A percentile compares a stretch with the other conserved stretches of the same genome.
These are phyloP conservation scores for Mangifera indica DNA, from an alignment of 345 rosid genomes.

Conservation along the genomic window DNA sequence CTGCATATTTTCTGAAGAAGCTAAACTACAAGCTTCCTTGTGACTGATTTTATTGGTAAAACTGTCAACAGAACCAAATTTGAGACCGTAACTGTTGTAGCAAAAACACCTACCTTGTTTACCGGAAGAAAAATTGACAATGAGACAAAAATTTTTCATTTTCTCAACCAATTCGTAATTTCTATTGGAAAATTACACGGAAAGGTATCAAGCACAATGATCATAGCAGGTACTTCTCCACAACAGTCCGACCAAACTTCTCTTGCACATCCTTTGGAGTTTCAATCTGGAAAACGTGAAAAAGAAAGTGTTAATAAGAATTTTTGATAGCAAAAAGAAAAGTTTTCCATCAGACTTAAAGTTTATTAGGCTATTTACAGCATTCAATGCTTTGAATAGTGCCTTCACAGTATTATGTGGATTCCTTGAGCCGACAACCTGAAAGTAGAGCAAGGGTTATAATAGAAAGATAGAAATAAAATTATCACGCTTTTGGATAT, in stretches of 20 bases:
- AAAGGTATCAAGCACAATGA: slow-evolving; percentile 16
- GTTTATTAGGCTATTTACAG: slow-evolving; percentile 52
- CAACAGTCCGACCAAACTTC: slow-evolving; percentile 90
- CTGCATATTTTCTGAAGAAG: background rate
- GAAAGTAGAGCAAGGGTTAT: slow-evolving; percentile 16
- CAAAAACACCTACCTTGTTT: background rate
- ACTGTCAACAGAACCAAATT: background rate
- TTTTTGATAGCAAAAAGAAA: background rate
- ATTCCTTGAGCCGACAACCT: slow-evolving; percentile 95
- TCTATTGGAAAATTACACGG: slow-evolving; percentile 1
- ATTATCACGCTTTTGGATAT: too few relatives aligned
- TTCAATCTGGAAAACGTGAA: slow-evolving; percentile 53
- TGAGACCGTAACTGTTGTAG: background rate
- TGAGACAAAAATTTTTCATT: slow-evolving; percentile 1
- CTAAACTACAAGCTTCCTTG: background rate
- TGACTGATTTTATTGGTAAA: background rate
- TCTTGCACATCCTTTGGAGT: slow-evolving; percentile 90
- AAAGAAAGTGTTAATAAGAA: background rate
- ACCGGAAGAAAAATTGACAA: background rate
- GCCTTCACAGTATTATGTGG: slow-evolving; percentile 94
- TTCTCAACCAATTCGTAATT: background rate
- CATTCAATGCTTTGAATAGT: slow-evolving; percentile 83
- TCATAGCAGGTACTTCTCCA: slow-evolving; percentile 74
- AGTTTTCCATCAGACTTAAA: background rate
- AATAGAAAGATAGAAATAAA: too few relatives aligned